Evolutionary conservation across 139 green algal species (phyloP), one percentile per base, ranked within the genome.

Genomic region (Astrephomene gubernaculifera): DNA sequence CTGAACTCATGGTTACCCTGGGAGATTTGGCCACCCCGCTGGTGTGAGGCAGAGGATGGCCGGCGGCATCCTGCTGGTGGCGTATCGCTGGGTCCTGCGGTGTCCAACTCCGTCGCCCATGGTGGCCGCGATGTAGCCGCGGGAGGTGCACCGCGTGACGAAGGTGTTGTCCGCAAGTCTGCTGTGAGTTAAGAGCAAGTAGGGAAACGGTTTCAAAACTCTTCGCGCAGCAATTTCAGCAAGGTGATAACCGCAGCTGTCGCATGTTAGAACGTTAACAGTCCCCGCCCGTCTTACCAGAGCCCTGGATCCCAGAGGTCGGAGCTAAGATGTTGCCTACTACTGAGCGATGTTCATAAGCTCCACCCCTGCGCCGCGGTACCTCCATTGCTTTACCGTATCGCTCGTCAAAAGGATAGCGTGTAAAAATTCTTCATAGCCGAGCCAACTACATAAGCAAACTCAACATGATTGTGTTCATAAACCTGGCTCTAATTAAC

Each of bases 61-160:
- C 73, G 36, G 53, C 10, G n/a, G 35, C 44, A 7, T 27, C 4
- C 1, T 44, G 71, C 43, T 29, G 29, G 17, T 27, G 22, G 6
- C 38, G 5, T n/a, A 6, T 27, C 27, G 29, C 7, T 21, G 65
- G n/a, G n/a, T 31, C 53, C 68, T 17, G 68, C 33, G 33, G 29
- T 54, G 27, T 82, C 74, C 1, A 70, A 36, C 57, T 82, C 74
- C 6, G 74, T 82, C 8, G 74, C 74, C 74, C 74, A 82, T 7
- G 74, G 74, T 10, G 74, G 74, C 17, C 57, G 39, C 6, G 74
- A 54, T 6, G 25, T 27, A 22, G 3, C 68, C 2, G 22, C 17
- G 4, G 53, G 27, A 8, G 52, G 52, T 33, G 31, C 12, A 17
- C 70, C 43, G 38, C 54, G 74, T 24, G 33, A 4, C 35, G 73